Conservation (phyloP, 1,139 yeast genomes). For the Cylindricascospora bacillispora region DNA sequence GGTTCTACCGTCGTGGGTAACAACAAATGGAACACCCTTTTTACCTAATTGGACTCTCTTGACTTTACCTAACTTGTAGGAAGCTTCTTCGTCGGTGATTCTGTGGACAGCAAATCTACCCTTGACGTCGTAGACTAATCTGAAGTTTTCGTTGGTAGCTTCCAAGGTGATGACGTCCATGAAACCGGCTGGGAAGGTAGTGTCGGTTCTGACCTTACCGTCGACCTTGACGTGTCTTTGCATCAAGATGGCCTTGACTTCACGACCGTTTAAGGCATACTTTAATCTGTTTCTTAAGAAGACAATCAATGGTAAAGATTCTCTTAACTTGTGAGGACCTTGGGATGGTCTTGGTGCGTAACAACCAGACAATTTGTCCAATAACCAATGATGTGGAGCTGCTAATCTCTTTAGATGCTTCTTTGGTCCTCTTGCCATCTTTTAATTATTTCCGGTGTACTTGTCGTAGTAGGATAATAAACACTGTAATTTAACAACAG, state of each 20-base stretch:
- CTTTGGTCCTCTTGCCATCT: constrained; percentile 98
- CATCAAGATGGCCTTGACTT: constrained; percentile 97
- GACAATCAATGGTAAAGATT: constrained; percentile 94
- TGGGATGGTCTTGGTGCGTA: constrained; percentile 99
- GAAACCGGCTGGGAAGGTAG: constrained; percentile 98
- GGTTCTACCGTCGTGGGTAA: constrained; percentile 99
- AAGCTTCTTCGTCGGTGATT: constrained; percentile 96
- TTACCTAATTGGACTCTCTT: constrained; percentile 96
- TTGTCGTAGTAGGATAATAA: too few relatives aligned
- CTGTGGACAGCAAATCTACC: constrained; percentile 99
- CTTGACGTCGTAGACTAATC: constrained; percentile 94
- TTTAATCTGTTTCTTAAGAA: constrained; percentile 99
- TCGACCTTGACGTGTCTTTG: constrained; percentile 99
- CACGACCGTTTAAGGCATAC: constrained; percentile 99
- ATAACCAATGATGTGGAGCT: constrained; percentile 99
- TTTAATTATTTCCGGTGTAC: constrained; percentile 17
- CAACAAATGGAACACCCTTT: constrained; percentile 96
- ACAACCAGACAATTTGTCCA: constrained; percentile 99
- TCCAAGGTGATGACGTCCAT: constrained; percentile 96
- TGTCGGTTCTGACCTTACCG: constrained; percentile 98
- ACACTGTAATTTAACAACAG: too few relatives aligned
- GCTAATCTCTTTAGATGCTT: constrained; percentile 97
- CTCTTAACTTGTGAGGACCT: constrained; percentile 99
- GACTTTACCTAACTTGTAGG: constrained; percentile 95
- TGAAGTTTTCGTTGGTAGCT: constrained; percentile 98